Evolutionary conservation across 1,284 basidiomycete genomes (phyloP).

Genomic region (Boletus semigastroideus): DNA sequence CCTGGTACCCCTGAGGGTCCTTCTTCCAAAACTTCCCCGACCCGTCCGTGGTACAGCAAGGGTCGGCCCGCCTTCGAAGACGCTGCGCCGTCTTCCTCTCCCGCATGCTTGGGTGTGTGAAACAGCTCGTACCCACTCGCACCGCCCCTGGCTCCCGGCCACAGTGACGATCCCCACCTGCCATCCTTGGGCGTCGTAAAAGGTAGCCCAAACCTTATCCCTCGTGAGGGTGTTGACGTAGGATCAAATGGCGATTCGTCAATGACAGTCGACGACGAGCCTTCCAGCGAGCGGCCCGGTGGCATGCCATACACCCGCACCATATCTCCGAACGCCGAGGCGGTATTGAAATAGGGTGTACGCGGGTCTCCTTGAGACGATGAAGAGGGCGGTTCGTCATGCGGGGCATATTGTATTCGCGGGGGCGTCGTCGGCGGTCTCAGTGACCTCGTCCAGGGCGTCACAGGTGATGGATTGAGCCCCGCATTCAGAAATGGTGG

Average conservation of each 20-base stretch:
- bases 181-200: slow-evolving; percentile 61
- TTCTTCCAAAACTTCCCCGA: slow-evolving; percentile 21
- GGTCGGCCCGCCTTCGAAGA: slow-evolving; percentile 9
- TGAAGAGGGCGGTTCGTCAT: slow-evolving; percentile 37
- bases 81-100: slow-evolving; percentile 14
- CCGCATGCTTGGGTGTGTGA: slow-evolving; percentile 47
- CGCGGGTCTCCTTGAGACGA: slow-evolving; percentile 42
- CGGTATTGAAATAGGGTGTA: slow-evolving; percentile 46
- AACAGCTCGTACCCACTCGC: slow-evolving; percentile 38
- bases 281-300: slow-evolving; percentile 41
- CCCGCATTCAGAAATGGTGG: slow-evolving; percentile 54
- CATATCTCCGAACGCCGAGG: slow-evolving; percentile 34
- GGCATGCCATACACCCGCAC: slow-evolving; percentile 46
- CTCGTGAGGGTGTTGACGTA: slow-evolving; percentile 70
- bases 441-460: slow-evolving; percentile 38
- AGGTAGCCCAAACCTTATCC: slow-evolving; percentile 54
- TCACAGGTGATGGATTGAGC: slow-evolving; percentile 52
- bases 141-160: slow-evolving; percentile 26
- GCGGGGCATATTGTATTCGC: slow-evolving; percentile 30
- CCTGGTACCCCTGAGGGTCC: slow-evolving; percentile 12
- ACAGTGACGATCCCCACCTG: slow-evolving; percentile 36
- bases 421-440: slow-evolving; percentile 48
- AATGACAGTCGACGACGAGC: slow-evolving; percentile 23
- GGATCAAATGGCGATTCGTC: slow-evolving; percentile 67
- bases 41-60: slow-evolving; percentile 13